A percentile compares a stretch with the other conserved stretches of the same genome.
These are phyloP conservation scores for Phanerochaete carnosa DNA, from an alignment of 768 basidiomycete genomes.

Conservation along the genomic window DNA sequence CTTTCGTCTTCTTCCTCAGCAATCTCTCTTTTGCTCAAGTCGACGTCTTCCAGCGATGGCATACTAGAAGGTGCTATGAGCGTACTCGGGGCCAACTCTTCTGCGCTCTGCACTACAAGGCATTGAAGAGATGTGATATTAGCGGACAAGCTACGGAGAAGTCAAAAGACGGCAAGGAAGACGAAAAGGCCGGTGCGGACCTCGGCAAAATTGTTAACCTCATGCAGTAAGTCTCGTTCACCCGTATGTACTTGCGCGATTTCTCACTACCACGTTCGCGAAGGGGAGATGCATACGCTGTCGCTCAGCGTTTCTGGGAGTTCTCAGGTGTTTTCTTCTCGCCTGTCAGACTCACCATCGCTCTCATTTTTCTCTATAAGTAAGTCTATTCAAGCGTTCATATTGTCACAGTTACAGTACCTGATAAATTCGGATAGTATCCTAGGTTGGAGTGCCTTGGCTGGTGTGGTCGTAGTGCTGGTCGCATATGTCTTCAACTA, in stretches of 20 bases:
- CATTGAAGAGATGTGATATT: conserved; percentile 56
- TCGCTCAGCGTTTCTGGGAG: conserved; percentile 72
- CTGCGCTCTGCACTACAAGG: conserved; percentile 67
- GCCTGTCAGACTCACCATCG: conserved; percentile 62
- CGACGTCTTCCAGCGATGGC: conserved; percentile 63
- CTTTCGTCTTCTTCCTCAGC: conserved; percentile 54
- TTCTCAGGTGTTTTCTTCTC: conserved; percentile 62
- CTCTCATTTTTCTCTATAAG: conserved; percentile 71
- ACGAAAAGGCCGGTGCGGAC: conserved; percentile 44
- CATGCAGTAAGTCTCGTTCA: conserved; percentile 55
- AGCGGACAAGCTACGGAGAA: conserved; percentile 40
- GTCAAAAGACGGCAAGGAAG: conserved; percentile 27
- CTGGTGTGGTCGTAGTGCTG: conserved; percentile 64
- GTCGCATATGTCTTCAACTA: conserved; percentile 63
- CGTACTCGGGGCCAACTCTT: conserved; percentile 70
- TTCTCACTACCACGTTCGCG: not conserved
- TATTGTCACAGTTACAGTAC: not conserved
- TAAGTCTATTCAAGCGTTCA: conserved; percentile 28
- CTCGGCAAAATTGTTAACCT: conserved; percentile 72
- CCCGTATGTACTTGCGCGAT: not conserved
- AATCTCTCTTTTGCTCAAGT: conserved; percentile 67
- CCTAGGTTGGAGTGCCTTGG: conserved; percentile 75
- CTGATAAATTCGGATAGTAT: conserved; percentile 39
- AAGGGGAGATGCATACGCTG: conserved; percentile 70
- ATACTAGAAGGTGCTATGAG: conserved; percentile 67